Conservation (phyloP, 805 yeast genomes). For the Candida dajiaensis region DNA sequence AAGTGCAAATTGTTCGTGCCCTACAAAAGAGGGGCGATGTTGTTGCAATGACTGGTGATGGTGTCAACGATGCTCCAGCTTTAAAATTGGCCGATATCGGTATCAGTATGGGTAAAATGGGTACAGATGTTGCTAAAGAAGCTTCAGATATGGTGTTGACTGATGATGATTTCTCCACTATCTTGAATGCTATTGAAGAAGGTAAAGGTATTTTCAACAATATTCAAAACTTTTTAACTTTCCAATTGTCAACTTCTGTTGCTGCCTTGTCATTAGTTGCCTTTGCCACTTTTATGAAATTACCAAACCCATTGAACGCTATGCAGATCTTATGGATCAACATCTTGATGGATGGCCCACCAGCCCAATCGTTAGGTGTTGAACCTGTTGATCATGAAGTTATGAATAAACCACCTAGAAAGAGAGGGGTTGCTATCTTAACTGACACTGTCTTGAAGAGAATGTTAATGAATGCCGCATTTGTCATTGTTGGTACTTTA, state of each 20-base stretch:
- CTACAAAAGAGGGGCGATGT: constrained; percentile 87
- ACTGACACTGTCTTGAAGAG: constrained; percentile 65
- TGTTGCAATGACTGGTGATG: constrained; percentile 99
- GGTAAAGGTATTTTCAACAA: constrained; percentile 97
- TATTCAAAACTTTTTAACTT: constrained; percentile 90
- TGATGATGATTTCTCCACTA: constrained; percentile 94
- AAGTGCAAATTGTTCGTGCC: constrained; percentile 83
- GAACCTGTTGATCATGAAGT: constrained; percentile 96
- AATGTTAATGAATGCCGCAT: constrained; percentile 65
- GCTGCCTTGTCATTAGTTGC: constrained; percentile 92
- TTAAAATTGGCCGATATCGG: constrained; percentile 94
- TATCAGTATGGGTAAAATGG: constrained; percentile 87
- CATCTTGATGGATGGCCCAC: constrained; percentile 98
- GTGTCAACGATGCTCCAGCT: constrained; percentile 99
- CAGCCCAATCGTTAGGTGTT: constrained; percentile 95
- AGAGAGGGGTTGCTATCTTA: constrained; percentile 77
- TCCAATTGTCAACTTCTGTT: constrained; percentile 92
- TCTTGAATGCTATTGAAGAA: constrained; percentile 88
- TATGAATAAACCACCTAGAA: constrained; percentile 94
- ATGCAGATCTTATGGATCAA: constrained; percentile 99
- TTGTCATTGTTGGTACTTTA: constrained; percentile 83
- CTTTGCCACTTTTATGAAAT: constrained; percentile 74
- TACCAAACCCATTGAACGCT: constrained; percentile 93
- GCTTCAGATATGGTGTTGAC: constrained; percentile 97
- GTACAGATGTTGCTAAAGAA: constrained; percentile 98